Conservation (phyloP, 768 basidiomycete genomes). For the Lactifluus pinguis region DNA sequence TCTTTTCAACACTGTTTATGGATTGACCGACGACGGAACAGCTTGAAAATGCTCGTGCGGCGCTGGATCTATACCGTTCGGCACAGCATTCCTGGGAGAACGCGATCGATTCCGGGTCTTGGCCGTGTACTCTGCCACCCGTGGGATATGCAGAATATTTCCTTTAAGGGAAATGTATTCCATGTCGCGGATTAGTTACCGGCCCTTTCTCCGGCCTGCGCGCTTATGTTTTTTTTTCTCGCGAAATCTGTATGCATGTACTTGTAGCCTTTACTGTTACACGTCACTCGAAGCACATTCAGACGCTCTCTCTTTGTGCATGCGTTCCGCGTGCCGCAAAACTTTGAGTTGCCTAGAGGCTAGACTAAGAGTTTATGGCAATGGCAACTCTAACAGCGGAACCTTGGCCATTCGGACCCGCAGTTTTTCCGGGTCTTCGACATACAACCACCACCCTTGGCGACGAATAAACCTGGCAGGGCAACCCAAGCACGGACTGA, state of each 20-base stretch:
- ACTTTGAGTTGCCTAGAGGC: not conserved
- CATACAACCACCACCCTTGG: too few relatives aligned
- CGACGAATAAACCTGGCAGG: not conserved
- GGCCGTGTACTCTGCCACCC: conserved; percentile 31
- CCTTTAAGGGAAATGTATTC: not conserved
- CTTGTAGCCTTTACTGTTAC: not conserved
- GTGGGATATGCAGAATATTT: conserved; percentile 17
- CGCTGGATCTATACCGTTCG: conserved; percentile 45
- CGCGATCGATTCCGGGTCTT: conserved; percentile 34
- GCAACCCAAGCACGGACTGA: not conserved
- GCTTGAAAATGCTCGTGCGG: conserved; percentile 43
- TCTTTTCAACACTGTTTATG: not conserved
- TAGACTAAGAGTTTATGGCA: not conserved
- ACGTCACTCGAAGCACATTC: too few relatives aligned
- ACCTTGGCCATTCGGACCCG: not conserved
- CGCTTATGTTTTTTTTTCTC: not conserved
- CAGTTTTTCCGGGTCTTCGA: not conserved
- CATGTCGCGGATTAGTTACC: not conserved
- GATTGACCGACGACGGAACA: conserved; percentile 15
- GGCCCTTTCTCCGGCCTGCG: not conserved
- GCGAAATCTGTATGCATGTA: not conserved
- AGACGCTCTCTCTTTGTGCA: not conserved
- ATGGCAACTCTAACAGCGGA: too few relatives aligned
- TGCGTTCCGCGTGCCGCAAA: not conserved
- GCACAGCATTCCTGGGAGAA: conserved; percentile 42